Base-by-base conservation (phyloP, 345 rosid species). In the Aquilaria yunnanensis region DNA sequence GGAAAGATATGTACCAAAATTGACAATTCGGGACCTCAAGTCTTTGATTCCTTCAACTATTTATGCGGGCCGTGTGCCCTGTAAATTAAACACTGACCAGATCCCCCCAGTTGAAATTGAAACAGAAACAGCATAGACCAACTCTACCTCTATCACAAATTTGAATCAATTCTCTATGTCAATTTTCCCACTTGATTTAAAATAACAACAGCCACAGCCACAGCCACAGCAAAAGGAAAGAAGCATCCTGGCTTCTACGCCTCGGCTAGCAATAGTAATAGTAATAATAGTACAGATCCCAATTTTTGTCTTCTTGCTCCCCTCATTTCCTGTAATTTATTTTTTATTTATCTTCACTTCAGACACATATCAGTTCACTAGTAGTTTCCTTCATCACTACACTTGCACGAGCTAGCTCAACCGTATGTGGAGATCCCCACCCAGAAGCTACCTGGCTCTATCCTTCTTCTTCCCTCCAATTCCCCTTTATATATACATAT, bases 171-270 rank as follows among this genome's bases (percentile, higher is more conserved):
- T 47, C 53, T 29, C 45, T 14, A 53, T 70, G 47, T 63, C 23
- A 29, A 32, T 51, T 54, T 32, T 30, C 47, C 46, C 13, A 3
- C 50, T 33, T 14, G 37, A 13, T 13, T 32, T 54, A 62, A 23
- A 30, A 62, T 31, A 54, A 54, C 5, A 2, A 23, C 56, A 62
- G 16, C 51, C 33, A 37, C 43, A 37, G 3, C 5, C 43, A 37
- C 43, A 37, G 5, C 4, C 43, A 37, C 43, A 2, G 43, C 7
- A 37, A 5, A 37, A 3, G 43, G 43, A n/a, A 51, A 69, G 87
- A 84, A 86, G 73, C 87, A 78, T 82, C 90, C 74, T 33, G 64
- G 80, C 77, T 80, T 71, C 78, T 80, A 47, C 87, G 56, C 68
- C 48, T 23, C 23, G 23, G 23, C 23, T 23, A 23, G 23, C 23